phyloP scores from a whole-genome alignment of 2,329 filamentous ascomycete genomes.

The Colletotrichum abscissum region DNA sequence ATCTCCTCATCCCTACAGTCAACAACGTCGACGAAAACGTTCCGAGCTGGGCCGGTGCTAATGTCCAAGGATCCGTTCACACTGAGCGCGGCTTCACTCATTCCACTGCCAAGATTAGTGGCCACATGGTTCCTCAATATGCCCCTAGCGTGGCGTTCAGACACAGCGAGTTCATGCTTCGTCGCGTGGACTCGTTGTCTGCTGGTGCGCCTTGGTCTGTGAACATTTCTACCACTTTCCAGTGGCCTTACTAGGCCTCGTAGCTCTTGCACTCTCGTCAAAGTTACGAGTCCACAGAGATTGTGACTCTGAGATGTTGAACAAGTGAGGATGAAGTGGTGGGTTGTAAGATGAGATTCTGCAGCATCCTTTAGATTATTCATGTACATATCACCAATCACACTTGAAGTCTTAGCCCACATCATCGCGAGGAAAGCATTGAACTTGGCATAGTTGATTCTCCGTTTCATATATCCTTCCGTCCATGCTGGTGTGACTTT shows the following conservation, averaged over 20 bases:
- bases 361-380: too few relatives aligned
- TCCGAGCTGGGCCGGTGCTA: constrained; percentile 64
- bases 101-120: constrained; percentile 70
- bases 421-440: too few relatives aligned
- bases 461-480: too few relatives aligned
- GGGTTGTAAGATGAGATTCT: too few relatives aligned
- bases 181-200: constrained; percentile 63
- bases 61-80: constrained; percentile 75
- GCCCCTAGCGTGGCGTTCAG: constrained; percentile 75
- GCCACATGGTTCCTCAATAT: constrained; percentile 78
- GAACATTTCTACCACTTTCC: constrained; percentile 15
- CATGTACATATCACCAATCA: too few relatives aligned
- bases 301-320: too few relatives aligned
- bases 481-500: not conserved
- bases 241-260: constrained; percentile 11
- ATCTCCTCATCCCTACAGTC: constrained; percentile 72
- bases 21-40: constrained; percentile 45
- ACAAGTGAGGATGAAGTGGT: too few relatives aligned
- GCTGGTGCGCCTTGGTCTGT: constrained; percentile 11
- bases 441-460: too few relatives aligned
- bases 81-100: constrained; percentile 83
- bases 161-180: constrained; percentile 80
- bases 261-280: not conserved
- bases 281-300: too few relatives aligned
- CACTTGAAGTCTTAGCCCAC: too few relatives aligned